Evolutionary conservation across 306 rosid genomes (phyloP), one percentile per base, ranked within the genome.

Genomic region (Oxytropis ochrocephala): DNA sequence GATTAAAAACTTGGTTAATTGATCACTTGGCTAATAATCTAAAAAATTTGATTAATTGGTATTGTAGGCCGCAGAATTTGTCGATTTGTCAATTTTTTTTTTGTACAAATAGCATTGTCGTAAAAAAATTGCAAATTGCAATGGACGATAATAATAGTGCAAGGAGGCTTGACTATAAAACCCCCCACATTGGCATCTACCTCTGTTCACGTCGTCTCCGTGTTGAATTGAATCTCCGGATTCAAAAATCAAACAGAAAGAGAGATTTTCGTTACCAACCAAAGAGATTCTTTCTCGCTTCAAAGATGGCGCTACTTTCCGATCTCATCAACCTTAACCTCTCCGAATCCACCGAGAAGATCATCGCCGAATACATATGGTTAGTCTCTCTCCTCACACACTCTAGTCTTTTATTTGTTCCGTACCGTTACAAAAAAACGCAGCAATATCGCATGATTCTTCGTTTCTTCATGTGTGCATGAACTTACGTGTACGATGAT

Each of bases 321-420:
- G 89, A 84, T 82, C 87, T 87, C 49, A 12, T 87, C 73, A 87
- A 87, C 69, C 89, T 85, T 32, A 19, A 85, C 78, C 82, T 85
- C 82, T 81, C 89, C 2, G 82, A 76, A 2, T 8, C 61, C 67
- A 75, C 92, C 0, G 82, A 84, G 59, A 87, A 87, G 74, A 18
- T 87, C 8, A 87, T 87, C 48, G 92, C 92, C 1, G 92, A 87
- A 78, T 87, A 87, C 74, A 82, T 87, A 75, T 87, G 92, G 92
- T 86, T 8, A 16, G 84, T 41, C 30, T 56, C 59, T 59, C 54
- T 7, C 29, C 41, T 6, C 10, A 1, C 43, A 17, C 36, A 13
- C 2, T 5, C 18, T 13, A 13, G 36, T 47, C 0, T 29, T 50
- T 57, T 66, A 1, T 0, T 33, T 46, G 16, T 46, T 70, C 58